These are phyloP conservation scores for Gossypium raimondii DNA, from an alignment of 345 rosid species.

Conservation along the genomic window DNA sequence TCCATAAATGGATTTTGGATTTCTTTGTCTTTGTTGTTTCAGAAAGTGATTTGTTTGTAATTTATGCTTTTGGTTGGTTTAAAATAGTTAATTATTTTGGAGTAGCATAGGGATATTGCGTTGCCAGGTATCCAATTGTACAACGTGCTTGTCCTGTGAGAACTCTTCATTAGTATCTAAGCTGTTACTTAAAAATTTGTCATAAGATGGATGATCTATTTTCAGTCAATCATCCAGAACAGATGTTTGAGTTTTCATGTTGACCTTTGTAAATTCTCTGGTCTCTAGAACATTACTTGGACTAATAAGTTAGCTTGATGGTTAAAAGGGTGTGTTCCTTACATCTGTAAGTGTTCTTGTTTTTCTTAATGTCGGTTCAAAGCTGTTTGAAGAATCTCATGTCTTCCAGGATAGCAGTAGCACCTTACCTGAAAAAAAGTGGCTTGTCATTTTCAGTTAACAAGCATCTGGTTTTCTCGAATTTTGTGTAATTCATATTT, in stretches of 20 bases:
- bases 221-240: neutral
- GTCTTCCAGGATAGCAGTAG: too few species aligned
- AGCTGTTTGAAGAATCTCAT: too few species aligned
- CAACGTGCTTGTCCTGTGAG: constrained; percentile 4
- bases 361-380: too few species aligned
- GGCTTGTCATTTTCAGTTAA: too few species aligned
- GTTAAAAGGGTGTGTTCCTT: too few species aligned
- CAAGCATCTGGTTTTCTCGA: too few species aligned
- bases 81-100: too few species aligned
- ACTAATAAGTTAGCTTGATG: too few species aligned
- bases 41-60: neutral
- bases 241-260: neutral
- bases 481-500: too few species aligned
- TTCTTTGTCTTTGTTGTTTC: neutral
- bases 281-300: neutral
- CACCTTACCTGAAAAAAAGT: too few species aligned
- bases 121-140: neutral
- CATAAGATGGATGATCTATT: neutral
- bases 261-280: neutral
- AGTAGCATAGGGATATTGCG: neutral
- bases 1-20: neutral
- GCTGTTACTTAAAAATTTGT: neutral
- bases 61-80: neutral
- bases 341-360: too few species aligned
- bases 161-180: neutral